Evolutionary conservation across 1,284 basidiomycete species (phyloP), one percentile per base, ranked within the genome.

Genomic region (Porodaedalea pini): DNA sequence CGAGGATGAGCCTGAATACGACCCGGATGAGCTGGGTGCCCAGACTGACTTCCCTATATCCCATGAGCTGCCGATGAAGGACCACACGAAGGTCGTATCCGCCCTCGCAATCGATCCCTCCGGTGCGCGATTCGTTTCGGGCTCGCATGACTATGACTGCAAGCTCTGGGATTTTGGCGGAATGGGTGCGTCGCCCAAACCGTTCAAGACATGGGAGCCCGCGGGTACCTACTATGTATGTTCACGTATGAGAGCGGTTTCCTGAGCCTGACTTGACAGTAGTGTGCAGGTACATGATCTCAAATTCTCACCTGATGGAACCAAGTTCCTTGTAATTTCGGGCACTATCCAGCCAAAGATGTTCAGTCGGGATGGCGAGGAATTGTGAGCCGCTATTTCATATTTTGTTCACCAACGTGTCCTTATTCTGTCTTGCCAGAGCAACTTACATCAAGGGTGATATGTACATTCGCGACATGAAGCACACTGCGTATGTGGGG

Each of bases 141-240:
- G 97, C 8, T 91, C 90, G 15, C 90, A 98, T 72, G 97, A 99
- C 73, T 98, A 98, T 68, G 92, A 96, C 71, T 88, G 91, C 73
- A 98, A 98, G 72, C 73, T 99, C 53, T 99, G 95, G 95, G 97
- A 99, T 72, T 99, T 99, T 74, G 97, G 96, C 66, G 97, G 97
- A 5, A 99, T 99, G 96, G 90, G 91, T 66, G 75, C 80, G 62
- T 41, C 45, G 10, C 50, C 81, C 90, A 90, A 91, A 69, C 95
- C 97, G 13, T 99, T 99, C 82, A 92, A 94, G 74, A 90, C 83
- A 62, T 98, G 92, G 82, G 94, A 99, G 71, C 92, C 94, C 58
- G 86, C 89, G 58, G 94, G 92, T 59, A 91, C 86, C 64, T 98
- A 99, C 73, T 87, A 95, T 75, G 93, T 94, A 68, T 55, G 88